phyloP scores from a whole-genome alignment of 345 rosid species.

The Populus alba region DNA sequence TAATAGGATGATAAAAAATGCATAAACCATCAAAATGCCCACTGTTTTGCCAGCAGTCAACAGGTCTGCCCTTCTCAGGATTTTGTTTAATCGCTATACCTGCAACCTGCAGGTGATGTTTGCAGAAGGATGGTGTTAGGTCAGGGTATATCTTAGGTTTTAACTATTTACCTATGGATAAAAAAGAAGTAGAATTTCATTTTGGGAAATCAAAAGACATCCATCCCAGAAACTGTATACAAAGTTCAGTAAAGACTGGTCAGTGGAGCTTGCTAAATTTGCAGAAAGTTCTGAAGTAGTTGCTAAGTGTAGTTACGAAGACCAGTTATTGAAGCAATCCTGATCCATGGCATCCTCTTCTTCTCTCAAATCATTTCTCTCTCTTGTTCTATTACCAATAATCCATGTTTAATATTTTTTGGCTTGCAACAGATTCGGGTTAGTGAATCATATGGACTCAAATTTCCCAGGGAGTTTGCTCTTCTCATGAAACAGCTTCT shows the following conservation, averaged over 20 bases:
- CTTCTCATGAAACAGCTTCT: slow-evolving; percentile 97
- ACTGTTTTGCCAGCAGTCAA: background rate
- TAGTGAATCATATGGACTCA: slow-evolving; percentile 86
- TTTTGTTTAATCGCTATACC: background rate
- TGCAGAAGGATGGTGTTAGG: background rate
- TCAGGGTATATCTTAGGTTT: background rate
- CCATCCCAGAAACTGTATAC: background rate
- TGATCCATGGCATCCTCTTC: too few species aligned
- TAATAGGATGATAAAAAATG: background rate
- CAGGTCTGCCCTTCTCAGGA: background rate
- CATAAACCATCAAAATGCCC: background rate
- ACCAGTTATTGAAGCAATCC: background rate
- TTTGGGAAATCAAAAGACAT: background rate
- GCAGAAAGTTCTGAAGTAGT: background rate
- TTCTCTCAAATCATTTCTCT: too few species aligned
- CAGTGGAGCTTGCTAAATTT: background rate
- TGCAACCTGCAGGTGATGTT: background rate
- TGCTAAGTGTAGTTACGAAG: background rate
- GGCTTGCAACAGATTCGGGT: slow-evolving; percentile 55
- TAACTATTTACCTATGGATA: background rate
- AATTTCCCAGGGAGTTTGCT: slow-evolving; percentile 89
- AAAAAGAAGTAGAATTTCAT: background rate
- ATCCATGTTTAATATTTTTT: background rate
- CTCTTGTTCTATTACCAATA: background rate
- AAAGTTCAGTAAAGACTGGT: background rate